Conservation (phyloP, 495 filamentous ascomycete genomes). For the Penicillium chermesinum region DNA sequence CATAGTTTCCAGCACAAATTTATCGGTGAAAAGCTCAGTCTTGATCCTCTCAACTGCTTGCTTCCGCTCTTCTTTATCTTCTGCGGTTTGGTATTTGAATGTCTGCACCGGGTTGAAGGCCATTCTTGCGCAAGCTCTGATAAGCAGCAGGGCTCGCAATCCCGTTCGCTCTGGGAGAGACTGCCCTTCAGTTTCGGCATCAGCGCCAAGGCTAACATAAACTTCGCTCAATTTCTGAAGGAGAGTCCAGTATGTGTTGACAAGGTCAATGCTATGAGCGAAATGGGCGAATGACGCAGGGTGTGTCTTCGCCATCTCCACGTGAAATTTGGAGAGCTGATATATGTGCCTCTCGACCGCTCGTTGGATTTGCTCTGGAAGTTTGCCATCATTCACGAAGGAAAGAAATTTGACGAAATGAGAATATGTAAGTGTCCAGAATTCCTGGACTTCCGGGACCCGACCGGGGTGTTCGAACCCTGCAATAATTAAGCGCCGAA, state of each 20-base stretch:
- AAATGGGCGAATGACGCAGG: conserved; percentile 76
- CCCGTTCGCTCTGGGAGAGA: conserved; percentile 68
- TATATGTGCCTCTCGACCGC: conserved; percentile 77
- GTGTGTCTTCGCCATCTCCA: conserved; percentile 71
- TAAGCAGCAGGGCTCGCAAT: conserved; percentile 72
- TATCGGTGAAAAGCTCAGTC: conserved; percentile 63
- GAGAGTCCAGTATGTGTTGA: conserved; percentile 77
- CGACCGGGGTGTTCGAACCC: conserved; percentile 82
- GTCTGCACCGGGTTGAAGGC: conserved; percentile 72
- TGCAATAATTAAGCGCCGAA: conserved; percentile 71
- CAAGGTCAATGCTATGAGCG: conserved; percentile 68
- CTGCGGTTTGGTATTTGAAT: conserved; percentile 70
- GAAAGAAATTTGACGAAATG: conserved; percentile 68
- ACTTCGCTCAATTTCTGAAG: conserved; percentile 68
- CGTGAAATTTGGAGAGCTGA: conserved; percentile 86
- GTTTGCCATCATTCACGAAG: conserved; percentile 23
- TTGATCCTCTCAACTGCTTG: conserved; percentile 60
- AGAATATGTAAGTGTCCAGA: conserved; percentile 67
- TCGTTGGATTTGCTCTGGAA: conserved; percentile 33
- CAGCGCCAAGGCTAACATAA: conserved; percentile 50
- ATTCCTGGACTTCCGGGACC: conserved; percentile 62
- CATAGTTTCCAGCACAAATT: conserved; percentile 71
- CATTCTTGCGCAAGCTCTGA: conserved; percentile 80
- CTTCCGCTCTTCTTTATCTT: conserved; percentile 65
- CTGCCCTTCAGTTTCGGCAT: conserved; percentile 46